Percentiles rank a stretch among this genome's conserved stretches.
These are phyloP conservation scores for Acarospora socialis DNA, from an alignment of 2,329 filamentous ascomycete species.

Conservation along the genomic window DNA sequence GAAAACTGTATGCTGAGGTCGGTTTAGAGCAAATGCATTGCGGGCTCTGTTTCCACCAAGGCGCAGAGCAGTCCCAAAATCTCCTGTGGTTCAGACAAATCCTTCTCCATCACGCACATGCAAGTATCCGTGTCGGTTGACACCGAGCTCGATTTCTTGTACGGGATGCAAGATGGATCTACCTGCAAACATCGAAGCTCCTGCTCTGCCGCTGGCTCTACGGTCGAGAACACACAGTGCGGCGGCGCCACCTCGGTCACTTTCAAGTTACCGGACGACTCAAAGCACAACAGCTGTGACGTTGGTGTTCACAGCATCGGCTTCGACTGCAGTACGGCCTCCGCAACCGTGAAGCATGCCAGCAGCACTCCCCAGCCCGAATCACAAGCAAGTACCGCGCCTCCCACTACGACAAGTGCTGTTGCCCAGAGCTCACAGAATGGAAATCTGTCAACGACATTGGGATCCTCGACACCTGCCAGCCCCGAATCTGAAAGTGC, in stretches of 20 bases:
- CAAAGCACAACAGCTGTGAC: conserved; percentile 46
- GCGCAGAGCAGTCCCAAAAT: conserved; percentile 42
- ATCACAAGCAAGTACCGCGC: neutral
- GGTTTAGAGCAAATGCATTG: conserved; percentile 44
- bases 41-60: conserved; percentile 33
- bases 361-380: neutral
- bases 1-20: conserved; percentile 31
- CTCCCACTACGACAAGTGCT: neutral
- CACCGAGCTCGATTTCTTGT: conserved; percentile 71
- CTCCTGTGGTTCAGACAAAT: conserved; percentile 36
- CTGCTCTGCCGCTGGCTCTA: conserved; percentile 54
- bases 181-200: conserved; percentile 63
- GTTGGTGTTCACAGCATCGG: conserved; percentile 60
- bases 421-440: too few species aligned
- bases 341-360: conserved; percentile 10
- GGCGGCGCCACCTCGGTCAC: conserved; percentile 76
- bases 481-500: too few species aligned
- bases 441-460: too few species aligned
- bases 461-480: too few species aligned
- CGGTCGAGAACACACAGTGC: conserved; percentile 73
- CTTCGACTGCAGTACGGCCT: conserved; percentile 51
- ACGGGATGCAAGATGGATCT: conserved; percentile 69
- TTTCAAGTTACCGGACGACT: conserved; percentile 46
- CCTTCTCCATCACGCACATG: conserved; percentile 63
- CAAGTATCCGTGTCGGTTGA: conserved; percentile 62